Percentiles rank a stretch among this genome's conserved stretches.
Conservation (phyloP, 305 asterid species). For the Fraxinus baroniana region DNA sequence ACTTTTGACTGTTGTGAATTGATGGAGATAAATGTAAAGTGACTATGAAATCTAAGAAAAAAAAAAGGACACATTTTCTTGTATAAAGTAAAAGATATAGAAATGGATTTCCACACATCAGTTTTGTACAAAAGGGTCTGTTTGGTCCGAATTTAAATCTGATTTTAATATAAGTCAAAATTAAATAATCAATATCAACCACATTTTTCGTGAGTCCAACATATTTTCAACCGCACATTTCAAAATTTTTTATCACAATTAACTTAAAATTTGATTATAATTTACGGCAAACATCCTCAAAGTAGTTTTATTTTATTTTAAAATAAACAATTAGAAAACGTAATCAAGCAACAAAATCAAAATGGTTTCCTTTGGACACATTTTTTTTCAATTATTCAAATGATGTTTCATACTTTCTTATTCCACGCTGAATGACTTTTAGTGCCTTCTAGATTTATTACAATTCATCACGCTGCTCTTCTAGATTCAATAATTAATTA, state of each 20-base stretch:
- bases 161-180: too few species aligned
- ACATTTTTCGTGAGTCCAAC: too few species aligned
- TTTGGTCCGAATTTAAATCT: too few species aligned
- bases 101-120: background rate
- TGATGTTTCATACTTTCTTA: background rate
- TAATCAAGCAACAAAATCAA: constrained; percentile 19
- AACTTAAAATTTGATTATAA: too few species aligned
- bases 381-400: constrained; percentile 18
- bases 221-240: too few species aligned
- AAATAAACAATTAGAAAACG: background rate
- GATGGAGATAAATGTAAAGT: background rate
- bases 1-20: background rate
- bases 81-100: background rate
- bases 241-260: too few species aligned
- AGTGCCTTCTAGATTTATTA: background rate
- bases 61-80: background rate
- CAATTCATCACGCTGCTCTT: background rate
- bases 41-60: background rate
- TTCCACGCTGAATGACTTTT: background rate
- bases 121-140: too few species aligned
- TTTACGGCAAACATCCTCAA: too few species aligned
- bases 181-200: too few species aligned
- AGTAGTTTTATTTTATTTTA: background rate
- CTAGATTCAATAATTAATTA: background rate
- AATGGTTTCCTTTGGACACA: background rate